Base-by-base conservation (phyloP, 257 asterid species). In the Knoxia roxburghii region DNA sequence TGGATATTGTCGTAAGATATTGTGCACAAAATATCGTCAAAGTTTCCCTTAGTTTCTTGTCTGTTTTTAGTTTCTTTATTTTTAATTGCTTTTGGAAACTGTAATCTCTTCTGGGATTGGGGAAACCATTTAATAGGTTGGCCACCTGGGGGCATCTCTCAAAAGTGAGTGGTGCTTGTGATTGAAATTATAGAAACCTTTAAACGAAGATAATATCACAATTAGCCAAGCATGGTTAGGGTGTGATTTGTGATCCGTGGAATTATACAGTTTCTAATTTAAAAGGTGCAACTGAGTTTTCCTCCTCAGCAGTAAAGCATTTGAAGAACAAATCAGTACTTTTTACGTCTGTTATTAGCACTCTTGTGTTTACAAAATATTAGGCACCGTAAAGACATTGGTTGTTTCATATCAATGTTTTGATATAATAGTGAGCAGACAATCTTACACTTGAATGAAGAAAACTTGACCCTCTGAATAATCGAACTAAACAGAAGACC, bases 351-450 rank as follows among this genome's bases (percentile, higher is more conserved):
- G 54, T 57, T 43, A 37, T 61, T 32, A 40, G 1, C 4, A 57
- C 3, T 20, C 37, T n/a, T 50, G 57, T 29, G 33, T 14, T 69
- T n/a, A 60, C 39, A 24, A 33, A 35, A 43, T 41, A 37, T 14
- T 70, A 40, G 68, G 11, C 29, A 35, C 54, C 62, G 51, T 40
- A 24, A 70, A 57, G 32, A 61, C 7, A 53, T 18, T 24, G 15
- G 26, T 21, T 17, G 32, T 32, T 48, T 33, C 50, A 10, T 21
- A 6, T 37, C 41, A 48, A 18, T 46, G 45, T 29, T 64, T 21
- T 7, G 54, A 51, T 20, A 18, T 43, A 4, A 61, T 17, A 24
- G 35, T 7, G 7, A 14, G 46, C 32, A 6, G 11, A 17, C 11
- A 49, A 35, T 32, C 59, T 32, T 17, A 14, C 5, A 60, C 6